Percentiles rank a stretch among this genome's conserved stretches.
phyloP scores from a whole-genome alignment of 2,329 filamentous ascomycete species.

The Pseudocercospora fuligena region DNA sequence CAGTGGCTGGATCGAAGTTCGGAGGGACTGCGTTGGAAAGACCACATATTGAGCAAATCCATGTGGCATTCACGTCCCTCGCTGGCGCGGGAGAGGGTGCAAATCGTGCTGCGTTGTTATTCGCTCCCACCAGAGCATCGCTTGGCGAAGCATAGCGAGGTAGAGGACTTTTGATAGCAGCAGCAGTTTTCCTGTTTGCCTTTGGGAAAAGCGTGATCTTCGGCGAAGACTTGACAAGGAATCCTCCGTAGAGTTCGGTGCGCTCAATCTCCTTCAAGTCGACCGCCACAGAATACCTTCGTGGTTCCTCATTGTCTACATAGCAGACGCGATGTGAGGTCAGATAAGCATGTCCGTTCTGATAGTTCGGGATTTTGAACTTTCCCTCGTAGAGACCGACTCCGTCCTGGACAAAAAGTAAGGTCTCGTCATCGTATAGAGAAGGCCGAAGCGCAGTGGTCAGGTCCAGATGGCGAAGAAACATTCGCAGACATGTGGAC shows the following conservation, averaged over 20 bases:
- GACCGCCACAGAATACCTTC: constrained; percentile 81
- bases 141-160: constrained; percentile 51
- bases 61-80: constrained; percentile 69
- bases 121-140: constrained; percentile 48
- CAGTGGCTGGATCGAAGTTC: constrained; percentile 86
- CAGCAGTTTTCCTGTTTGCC: constrained; percentile 68
- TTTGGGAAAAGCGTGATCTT: constrained; percentile 92
- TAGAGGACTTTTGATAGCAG: constrained; percentile 58
- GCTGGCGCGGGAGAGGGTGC: constrained; percentile 55
- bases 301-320: constrained; percentile 84
- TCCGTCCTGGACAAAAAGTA: constrained; percentile 96
- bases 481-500: constrained; percentile 68
- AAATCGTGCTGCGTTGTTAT: constrained; percentile 54
- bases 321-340: constrained; percentile 96
- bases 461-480: constrained; percentile 92
- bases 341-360: constrained; percentile 94
- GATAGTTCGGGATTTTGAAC: constrained; percentile 90
- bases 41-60: constrained; percentile 95
- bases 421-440: constrained; percentile 88
- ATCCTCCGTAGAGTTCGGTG: constrained; percentile 89
- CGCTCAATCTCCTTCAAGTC: constrained; percentile 90
- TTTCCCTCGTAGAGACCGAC: constrained; percentile 98
- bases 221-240: constrained; percentile 83
- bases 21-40: constrained; percentile 91
- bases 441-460: constrained; percentile 94